phyloP scores from a whole-genome alignment of 345 rosid species.

The Diplotaxis tenuifolia region DNA sequence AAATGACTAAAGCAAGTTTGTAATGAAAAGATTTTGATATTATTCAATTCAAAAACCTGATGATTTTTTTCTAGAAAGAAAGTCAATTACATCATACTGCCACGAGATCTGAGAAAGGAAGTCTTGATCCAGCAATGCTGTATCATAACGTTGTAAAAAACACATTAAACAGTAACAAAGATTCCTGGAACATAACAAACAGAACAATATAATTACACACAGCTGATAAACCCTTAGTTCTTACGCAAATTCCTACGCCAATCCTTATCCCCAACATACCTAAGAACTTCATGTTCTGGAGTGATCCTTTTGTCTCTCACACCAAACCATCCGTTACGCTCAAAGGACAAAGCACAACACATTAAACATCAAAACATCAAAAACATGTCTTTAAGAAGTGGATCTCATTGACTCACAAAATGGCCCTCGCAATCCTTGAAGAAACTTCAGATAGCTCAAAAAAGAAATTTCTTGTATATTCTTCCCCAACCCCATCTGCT shows the following conservation, averaged over 20 bases:
- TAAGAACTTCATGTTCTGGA: conserved; percentile 58
- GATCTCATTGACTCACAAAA: conserved; percentile 55
- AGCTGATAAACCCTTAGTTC: background rate
- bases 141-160: conserved; percentile 83
- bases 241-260: conserved; percentile 53
- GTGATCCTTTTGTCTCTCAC: conserved; percentile 68
- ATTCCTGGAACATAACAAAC: conserved; percentile 45
- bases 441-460: conserved; percentile 69
- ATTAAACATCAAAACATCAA: background rate
- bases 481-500: conserved; percentile 92
- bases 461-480: conserved; percentile 80
- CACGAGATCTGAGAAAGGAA: conserved; percentile 87
- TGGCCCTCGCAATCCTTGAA: conserved; percentile 51
- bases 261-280: conserved; percentile 77
- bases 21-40: too few species aligned
- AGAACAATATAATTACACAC: background rate
- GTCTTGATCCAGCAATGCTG: conserved; percentile 67
- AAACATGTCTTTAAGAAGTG: background rate
- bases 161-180: conserved; percentile 62
- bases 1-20: too few species aligned
- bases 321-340: conserved; percentile 92
- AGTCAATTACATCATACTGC: conserved; percentile 57
- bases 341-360: conserved; percentile 75
- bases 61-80: too few species aligned
- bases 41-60: too few species aligned